Evolutionary conservation across 2,329 filamentous ascomycete species (phyloP), one percentile per base, ranked within the genome.

Genomic region (Verticillium nonalfalfae): DNA sequence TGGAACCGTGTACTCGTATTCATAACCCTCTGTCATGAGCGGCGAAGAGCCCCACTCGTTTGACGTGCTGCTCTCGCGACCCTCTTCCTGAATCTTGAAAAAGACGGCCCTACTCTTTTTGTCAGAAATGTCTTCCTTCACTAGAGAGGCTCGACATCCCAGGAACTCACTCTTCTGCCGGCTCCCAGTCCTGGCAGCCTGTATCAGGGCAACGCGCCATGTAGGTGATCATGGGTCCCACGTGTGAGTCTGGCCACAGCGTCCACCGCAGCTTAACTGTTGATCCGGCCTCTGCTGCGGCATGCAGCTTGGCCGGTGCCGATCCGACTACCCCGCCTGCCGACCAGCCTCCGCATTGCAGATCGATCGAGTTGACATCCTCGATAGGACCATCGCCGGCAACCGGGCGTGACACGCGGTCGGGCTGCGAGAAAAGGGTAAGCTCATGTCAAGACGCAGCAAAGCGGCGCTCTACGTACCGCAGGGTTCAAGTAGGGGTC

Each of bases 311-410:
- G 1, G 84, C 84, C 5, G 84, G 84, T 33, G 72, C 68, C 7
- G 81, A 81, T 18, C 81, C 83, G 5, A 72, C 68, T 60, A 76
- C 69, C 21, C 81, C 81, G 7, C 79, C 79, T 15, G 72, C 81
- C 4, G 79, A 75, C 59, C 79, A 81, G 26, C 82, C 81, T 56
- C 80, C 80, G 72, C 85, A 87, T 68, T 86, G 82, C 7, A 87
- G 59, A 64, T 86, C 84, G 61, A 79, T 75, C 13, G 77, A 74
- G 1, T 76, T 78, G 7, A 86, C 69, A 61, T 86, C 79, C 61
- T 81, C 72, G 26, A 87, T 78, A 0, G 84, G 84, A 3, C 85
- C 84, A 70, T 86, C 86, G 40, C 83, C 83, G 62, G 81, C 77
- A 61, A 87, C 79, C 7, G 76, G 74, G 18, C 84, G 81, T n/a